These are phyloP conservation scores for Erigeron philadelphicus DNA, from an alignment of 140 eudicot genomes.

Conservation along the genomic window DNA sequence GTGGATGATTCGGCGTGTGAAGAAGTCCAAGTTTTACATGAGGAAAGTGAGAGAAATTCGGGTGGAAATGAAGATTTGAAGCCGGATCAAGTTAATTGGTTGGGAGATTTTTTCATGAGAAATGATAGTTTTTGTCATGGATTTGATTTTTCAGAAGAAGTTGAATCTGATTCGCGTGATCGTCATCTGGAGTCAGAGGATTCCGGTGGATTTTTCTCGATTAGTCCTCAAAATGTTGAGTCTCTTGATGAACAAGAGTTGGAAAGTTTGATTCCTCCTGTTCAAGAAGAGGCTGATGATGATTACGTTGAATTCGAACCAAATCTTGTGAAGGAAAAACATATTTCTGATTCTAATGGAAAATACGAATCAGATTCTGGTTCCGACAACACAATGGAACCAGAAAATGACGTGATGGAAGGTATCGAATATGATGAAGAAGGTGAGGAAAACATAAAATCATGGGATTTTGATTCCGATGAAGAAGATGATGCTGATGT, in stretches of 20 bases:
- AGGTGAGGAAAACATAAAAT: not conserved
- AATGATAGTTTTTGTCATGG: constrained; percentile 34
- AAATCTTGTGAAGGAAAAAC: constrained; percentile 14
- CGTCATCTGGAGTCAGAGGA: constrained; percentile 26
- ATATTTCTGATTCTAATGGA: not conserved
- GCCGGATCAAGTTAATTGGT: constrained; percentile 31
- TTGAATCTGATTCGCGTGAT: constrained; percentile 17
- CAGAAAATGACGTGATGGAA: constrained; percentile 6
- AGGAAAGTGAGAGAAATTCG: constrained; percentile 17
- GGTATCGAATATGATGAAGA: not conserved
- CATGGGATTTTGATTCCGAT: constrained; percentile 39
- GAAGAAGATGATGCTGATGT: constrained; percentile 54
- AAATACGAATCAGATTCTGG: constrained; percentile 32
- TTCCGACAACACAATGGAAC: constrained; percentile 13
- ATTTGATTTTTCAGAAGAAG: constrained; percentile 26
- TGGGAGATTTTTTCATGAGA: constrained; percentile 32
- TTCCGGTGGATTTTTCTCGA: constrained; percentile 26
- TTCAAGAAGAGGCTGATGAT: constrained; percentile 38
- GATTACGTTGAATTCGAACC: constrained; percentile 34
- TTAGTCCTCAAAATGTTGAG: constrained; percentile 26
- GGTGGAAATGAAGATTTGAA: constrained; percentile 24
- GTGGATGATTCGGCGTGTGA: constrained; percentile 4
- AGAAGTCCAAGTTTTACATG: constrained; percentile 13
- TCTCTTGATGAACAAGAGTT: constrained; percentile 4
- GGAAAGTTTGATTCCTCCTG: constrained; percentile 20